phyloP scores from a whole-genome alignment of 805 yeast species.

The Myxozyma lipomycoides region DNA sequence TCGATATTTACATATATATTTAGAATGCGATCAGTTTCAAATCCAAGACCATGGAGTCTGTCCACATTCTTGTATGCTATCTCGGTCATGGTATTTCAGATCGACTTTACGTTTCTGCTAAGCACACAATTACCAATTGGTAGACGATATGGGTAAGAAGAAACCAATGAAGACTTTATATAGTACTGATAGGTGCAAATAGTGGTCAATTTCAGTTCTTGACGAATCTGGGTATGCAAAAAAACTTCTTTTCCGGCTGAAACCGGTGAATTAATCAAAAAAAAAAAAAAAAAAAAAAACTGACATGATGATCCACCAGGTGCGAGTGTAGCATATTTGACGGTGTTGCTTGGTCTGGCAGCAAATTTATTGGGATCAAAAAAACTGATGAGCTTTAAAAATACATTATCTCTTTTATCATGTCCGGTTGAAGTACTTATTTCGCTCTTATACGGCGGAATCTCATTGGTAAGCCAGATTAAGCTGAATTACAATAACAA shows the following conservation, averaged over 20 bases:
- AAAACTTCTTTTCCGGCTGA: background rate
- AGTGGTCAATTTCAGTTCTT: slow-evolving; percentile 24
- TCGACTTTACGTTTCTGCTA: slow-evolving; percentile 11
- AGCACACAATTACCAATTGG: slow-evolving; percentile 2
- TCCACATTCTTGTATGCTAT: slow-evolving; percentile 11
- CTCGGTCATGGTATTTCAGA: slow-evolving; percentile 10
- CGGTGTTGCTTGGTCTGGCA: slow-evolving; percentile 16
- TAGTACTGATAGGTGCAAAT: background rate
- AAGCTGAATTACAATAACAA: background rate
- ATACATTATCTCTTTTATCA: slow-evolving; percentile 6
- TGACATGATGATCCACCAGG: background rate
- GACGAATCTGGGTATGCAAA: slow-evolving; percentile 22
- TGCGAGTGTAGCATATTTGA: slow-evolving; percentile 6
- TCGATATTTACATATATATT: no score
- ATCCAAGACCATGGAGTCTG: slow-evolving; percentile 3
- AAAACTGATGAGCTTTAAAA: slow-evolving; percentile 7
- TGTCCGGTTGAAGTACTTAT: slow-evolving; percentile 21
- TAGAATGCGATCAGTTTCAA: background rate
- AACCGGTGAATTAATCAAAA: no score
- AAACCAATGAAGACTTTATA: no score
- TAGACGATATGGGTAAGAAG: slow-evolving; percentile 16
- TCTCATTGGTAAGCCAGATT: slow-evolving; percentile 11
- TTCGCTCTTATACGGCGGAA: slow-evolving; percentile 15
- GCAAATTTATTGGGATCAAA: slow-evolving; percentile 12
- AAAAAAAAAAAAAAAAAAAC: no score